Base-by-base conservation (phyloP, 352 stramenopile species). In the Hyaloperonospora brassicae region DNA sequence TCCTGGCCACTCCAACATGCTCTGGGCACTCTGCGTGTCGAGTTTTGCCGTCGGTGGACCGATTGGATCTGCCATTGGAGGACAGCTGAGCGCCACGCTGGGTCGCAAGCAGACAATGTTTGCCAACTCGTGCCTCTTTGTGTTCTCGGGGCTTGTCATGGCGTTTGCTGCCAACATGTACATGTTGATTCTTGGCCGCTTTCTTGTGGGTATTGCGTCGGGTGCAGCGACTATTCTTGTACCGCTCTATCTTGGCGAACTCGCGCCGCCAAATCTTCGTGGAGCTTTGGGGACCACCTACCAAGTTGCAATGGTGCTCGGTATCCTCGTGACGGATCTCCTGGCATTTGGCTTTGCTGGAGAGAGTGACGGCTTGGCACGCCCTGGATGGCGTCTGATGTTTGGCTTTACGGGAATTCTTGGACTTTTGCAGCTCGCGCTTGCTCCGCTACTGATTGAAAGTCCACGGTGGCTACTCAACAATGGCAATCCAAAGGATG, bases 161-260 rank as follows among this genome's bases (percentile, higher is more conserved):
- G 73, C 64, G 8, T 73, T 74, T 25, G 57, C 83, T 5, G 64
- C 64, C 53, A 73, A 82, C 71, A 86, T 88, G 25, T 86, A 85
- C 73, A 80, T 79, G 68, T 56, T 88, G 22, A 80, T 86, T 17
- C 27, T 53, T 17, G 78, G 78, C 17, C 75, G 78, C 3, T 88
- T 88, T 58, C 61, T 88, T 11, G 78, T 88, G 2, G 75, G 78
- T 0, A 80, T 86, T 52, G 73, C 78, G 0, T 76, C 75, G 5
- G 78, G 78, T 14, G 84, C 72, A 27, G 78, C 79, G 10, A 86
- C 70, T 12, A 76, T 88, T 34, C 66, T 88, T 25, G 78, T 88
- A 30, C 78, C 78, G 45, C 55, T 88, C 8, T 88, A 88, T 54
- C 59, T 88, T 1, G 78, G 78, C 12, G 78, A 88, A 61, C 59